These are phyloP conservation scores for Delonix regia DNA, from an alignment of 306 rosid genomes.

Conservation along the genomic window DNA sequence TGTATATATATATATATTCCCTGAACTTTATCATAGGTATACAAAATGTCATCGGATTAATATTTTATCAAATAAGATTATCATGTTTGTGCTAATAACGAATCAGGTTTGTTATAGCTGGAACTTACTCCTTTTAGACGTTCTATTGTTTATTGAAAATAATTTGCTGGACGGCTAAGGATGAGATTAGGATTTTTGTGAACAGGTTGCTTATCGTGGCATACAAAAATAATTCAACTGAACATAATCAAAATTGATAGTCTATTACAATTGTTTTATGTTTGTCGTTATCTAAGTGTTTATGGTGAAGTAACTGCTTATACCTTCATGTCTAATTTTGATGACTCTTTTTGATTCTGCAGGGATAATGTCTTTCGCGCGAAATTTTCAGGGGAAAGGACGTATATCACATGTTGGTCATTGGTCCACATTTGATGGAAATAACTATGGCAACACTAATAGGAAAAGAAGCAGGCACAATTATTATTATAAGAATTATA, in stretches of 20 bases:
- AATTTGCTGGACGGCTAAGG: conserved; percentile 17
- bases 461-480: conserved; percentile 62
- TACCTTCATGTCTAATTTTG: conserved; percentile 22
- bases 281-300: neutral
- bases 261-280: neutral
- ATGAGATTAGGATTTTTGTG: neutral
- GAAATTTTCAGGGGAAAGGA: conserved; percentile 60
- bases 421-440: conserved; percentile 52
- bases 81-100: neutral
- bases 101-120: neutral
- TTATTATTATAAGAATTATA: conserved; percentile 43
- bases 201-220: neutral
- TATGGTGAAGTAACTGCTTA: neutral
- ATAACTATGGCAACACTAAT: conserved; percentile 42
- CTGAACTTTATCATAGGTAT: neutral
- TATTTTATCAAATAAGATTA: neutral
- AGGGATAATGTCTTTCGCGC: conserved; percentile 72
- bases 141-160: neutral
- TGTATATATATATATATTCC: neutral
- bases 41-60: neutral
- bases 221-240: neutral
- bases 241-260: neutral
- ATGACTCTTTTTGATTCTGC: conserved; percentile 22
- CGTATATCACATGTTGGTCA: conserved; percentile 50
- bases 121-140: neutral